phyloP scores from a whole-genome alignment of 805 yeast species.

The Wickerhamomyces ciferrii region DNA sequence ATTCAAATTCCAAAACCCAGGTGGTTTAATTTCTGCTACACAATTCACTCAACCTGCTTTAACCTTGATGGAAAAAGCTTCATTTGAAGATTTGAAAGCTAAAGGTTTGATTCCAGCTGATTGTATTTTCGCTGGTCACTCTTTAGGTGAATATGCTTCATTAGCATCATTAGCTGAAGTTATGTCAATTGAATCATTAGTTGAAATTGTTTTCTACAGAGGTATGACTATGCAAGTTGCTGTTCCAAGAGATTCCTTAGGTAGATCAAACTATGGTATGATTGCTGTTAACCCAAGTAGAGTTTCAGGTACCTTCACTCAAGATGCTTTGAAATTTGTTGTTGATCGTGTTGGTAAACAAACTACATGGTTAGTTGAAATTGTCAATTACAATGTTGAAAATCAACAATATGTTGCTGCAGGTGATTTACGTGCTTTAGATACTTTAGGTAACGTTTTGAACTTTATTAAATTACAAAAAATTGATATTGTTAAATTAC shows the following conservation, averaged over 20 bases:
- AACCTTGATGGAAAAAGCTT: slow-evolving; percentile 98
- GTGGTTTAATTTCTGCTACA: slow-evolving; percentile 94
- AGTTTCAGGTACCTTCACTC: slow-evolving; percentile 81
- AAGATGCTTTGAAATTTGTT: slow-evolving; percentile 90
- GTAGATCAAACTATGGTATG: slow-evolving; percentile 99
- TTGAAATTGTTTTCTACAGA: slow-evolving; percentile 97
- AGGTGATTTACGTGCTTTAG: slow-evolving; percentile 95
- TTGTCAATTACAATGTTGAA: slow-evolving; percentile 97
- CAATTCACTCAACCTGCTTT: slow-evolving; percentile 99
- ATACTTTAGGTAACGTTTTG: slow-evolving; percentile 86
- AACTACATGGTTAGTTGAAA: slow-evolving; percentile 93
- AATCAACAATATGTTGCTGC: slow-evolving; percentile 98
- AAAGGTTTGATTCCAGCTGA: slow-evolving; percentile 94
- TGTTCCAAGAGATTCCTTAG: slow-evolving; percentile 92
- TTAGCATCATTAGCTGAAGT: slow-evolving; percentile 96
- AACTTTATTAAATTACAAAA: slow-evolving; percentile 92
- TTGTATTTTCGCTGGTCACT: slow-evolving; percentile 97
- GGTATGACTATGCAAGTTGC: slow-evolving; percentile 99
- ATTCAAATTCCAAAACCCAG: slow-evolving; percentile 85
- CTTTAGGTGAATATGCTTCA: slow-evolving; percentile 98
- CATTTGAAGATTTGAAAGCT: slow-evolving; percentile 94
- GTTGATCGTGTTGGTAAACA: slow-evolving; percentile 80
- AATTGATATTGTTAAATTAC: slow-evolving; percentile 85
- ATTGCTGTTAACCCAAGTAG: slow-evolving; percentile 97
- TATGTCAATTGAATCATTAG: slow-evolving; percentile 96